phyloP scores from a whole-genome alignment of 768 basidiomycete genomes.

The Agaricus bisporus region DNA sequence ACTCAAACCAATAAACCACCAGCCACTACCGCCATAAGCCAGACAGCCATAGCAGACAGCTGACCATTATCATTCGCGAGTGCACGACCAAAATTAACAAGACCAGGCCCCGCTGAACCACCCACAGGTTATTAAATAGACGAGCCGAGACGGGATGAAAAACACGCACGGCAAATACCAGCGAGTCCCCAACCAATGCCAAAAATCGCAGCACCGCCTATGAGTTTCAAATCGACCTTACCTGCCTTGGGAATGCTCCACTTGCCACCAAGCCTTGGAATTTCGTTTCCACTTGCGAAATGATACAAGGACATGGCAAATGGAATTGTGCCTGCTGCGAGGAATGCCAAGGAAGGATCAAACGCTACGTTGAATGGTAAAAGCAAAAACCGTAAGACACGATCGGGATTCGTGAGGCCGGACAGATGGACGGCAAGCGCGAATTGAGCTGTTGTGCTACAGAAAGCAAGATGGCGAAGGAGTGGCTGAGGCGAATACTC shows the following conservation, averaged over 20 bases:
- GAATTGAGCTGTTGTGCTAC: slow-evolving; percentile 43
- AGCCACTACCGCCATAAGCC: slow-evolving; percentile 33
- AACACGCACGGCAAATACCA: slow-evolving; percentile 54
- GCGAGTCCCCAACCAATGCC: slow-evolving; percentile 58
- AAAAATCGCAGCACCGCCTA: slow-evolving; percentile 49
- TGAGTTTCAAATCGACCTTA: slow-evolving; percentile 37
- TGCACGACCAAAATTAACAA: slow-evolving; percentile 54
- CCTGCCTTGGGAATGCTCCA: slow-evolving; percentile 36
- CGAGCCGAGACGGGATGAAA: not conserved
- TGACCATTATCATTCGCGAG: slow-evolving; percentile 28
- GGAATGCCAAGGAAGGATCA: slow-evolving; percentile 49
- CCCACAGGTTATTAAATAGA: not conserved
- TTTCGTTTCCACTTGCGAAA: slow-evolving; percentile 29
- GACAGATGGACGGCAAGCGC: slow-evolving; percentile 49
- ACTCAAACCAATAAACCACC: slow-evolving; percentile 31
- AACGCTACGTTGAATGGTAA: slow-evolving; percentile 44
- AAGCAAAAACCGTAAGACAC: slow-evolving; percentile 47
- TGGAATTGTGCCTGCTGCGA: slow-evolving; percentile 49
- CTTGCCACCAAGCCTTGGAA: slow-evolving; percentile 36
- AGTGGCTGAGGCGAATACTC: slow-evolving; percentile 10
- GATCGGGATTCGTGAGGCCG: slow-evolving; percentile 41
- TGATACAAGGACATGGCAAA: slow-evolving; percentile 38
- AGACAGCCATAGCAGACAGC: slow-evolving; percentile 27
- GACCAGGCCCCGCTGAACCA: slow-evolving; percentile 49
- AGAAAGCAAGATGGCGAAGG: slow-evolving; percentile 32